Base-by-base conservation (phyloP, 169 alveolate species). In the Babesia caballi region DNA sequence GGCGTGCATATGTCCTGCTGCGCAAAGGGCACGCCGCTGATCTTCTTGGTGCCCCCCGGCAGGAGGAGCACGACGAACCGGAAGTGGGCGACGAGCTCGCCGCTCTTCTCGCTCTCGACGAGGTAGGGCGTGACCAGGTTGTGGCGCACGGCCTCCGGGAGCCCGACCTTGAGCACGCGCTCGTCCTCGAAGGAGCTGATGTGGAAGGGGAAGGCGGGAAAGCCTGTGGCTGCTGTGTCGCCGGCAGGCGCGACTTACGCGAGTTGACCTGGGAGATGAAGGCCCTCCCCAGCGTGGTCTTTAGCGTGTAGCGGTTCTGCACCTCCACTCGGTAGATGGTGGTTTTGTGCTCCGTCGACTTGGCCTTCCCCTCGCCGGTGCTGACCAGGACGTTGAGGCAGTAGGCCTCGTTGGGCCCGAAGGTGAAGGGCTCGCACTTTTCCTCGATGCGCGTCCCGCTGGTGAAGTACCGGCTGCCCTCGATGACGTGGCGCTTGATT, bases 121-220 rank as follows among this genome's bases (percentile, higher is more conserved):
- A 94, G 96, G 85, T 95, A 97, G 33, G 97, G 95, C 58, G 95
- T 91, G 25, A 97, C 85, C 61, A 97, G 90, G 61, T 95, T 96
- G 80, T 97, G 99, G 66, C 97, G 93, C 63, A 94, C 67, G 42
- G 99, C 97, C 90, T 96, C 99, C 42, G 97, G 94, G 36, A 97
- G 96, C 14, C 99, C 99, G 42, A 93, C 88, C 86, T 95, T 69
- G 3, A 88, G 84, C 19, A 86, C 92, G 50, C 92, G 68, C 63
- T 91, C 92, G 71, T 89, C 94, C 41, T 92, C 95, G 40, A 92
- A 52, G 56, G 85, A 66, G 49, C 82, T 73, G 30, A 90, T 59
- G 40, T 85, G 92, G 69, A 88, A 91, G 71, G 93, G 98, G 88
- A 80, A 85, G 56, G 76, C 93, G 63, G 88, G 93, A 89, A 72